phyloP scores from a whole-genome alignment of 192 early-diverging fungal species.

The Cetraspora pellucida region DNA sequence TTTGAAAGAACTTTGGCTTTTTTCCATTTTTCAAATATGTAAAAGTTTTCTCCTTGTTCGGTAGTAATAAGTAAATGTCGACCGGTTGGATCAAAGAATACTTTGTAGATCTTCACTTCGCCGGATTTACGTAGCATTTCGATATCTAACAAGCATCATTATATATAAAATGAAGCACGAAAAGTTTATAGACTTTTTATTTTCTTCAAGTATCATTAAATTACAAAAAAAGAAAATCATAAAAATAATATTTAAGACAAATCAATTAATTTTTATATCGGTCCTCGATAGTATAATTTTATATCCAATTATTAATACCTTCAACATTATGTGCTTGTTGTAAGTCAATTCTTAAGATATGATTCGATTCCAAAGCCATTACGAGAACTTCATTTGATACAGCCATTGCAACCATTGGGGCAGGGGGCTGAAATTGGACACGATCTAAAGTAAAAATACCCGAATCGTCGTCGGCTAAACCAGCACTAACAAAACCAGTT shows the following conservation, averaged over 20 bases:
- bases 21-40: conserved; percentile 85
- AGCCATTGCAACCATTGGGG: conserved; percentile 67
- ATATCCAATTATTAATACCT: conserved; percentile 47
- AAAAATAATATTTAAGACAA: not conserved
- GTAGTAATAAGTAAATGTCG: conserved; percentile 89
- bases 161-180: not conserved
- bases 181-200: not conserved
- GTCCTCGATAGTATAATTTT: not conserved
- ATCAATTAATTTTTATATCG: not conserved
- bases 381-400: conserved; percentile 86
- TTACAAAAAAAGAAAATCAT: not conserved
- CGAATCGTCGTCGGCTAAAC: conserved; percentile 51
- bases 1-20: conserved; percentile 76
- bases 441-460: conserved; percentile 81
- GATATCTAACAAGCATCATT: conserved; percentile 56
- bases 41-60: conserved; percentile 88
- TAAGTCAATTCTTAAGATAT: conserved; percentile 86
- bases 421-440: conserved; percentile 89
- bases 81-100: conserved; percentile 88
- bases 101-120: conserved; percentile 64
- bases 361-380: conserved; percentile 74
- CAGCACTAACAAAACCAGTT: conserved; percentile 60
- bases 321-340: conserved; percentile 78
- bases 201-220: not conserved
- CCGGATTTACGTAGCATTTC: conserved; percentile 64